Percentiles rank a stretch among this genome's conserved stretches.
These are phyloP conservation scores for Cercophora newfieldiana DNA, from an alignment of 495 filamentous ascomycete genomes.

Conservation along the genomic window DNA sequence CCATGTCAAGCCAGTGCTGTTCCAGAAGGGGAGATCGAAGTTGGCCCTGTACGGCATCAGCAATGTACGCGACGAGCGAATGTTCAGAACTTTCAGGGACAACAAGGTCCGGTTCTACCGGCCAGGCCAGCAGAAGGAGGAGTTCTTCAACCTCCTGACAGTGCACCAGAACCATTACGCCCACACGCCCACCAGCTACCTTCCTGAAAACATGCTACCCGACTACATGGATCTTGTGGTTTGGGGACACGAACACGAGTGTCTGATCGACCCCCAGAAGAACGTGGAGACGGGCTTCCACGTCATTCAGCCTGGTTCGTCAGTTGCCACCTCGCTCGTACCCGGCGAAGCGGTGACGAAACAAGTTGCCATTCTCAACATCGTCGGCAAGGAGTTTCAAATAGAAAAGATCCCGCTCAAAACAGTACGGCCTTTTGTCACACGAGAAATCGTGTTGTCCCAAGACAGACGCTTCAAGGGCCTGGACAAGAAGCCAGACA, in stretches of 20 bases:
- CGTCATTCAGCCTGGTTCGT: slow-evolving; percentile 97
- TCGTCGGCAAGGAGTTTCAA: slow-evolving; percentile 80
- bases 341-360: slow-evolving; percentile 91
- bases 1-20: slow-evolving; percentile 80
- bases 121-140: slow-evolving; percentile 75
- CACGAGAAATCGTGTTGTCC: slow-evolving; percentile 75
- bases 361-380: slow-evolving; percentile 79
- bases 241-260: slow-evolving; percentile 99
- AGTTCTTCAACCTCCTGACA: slow-evolving; percentile 96
- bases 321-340: slow-evolving; percentile 87
- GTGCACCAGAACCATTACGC: slow-evolving; percentile 97
- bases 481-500: slow-evolving; percentile 76
- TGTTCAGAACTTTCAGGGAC: slow-evolving; percentile 91
- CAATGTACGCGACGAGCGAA: slow-evolving; percentile 92
- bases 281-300: slow-evolving; percentile 89
- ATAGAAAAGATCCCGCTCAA: slow-evolving; percentile 82
- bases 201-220: slow-evolving; percentile 92
- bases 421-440: slow-evolving; percentile 87
- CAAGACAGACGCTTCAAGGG: slow-evolving; percentile 75
- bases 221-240: slow-evolving; percentile 88
- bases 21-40: slow-evolving; percentile 94
- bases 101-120: slow-evolving; percentile 92
- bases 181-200: slow-evolving; percentile 83
- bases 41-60: slow-evolving; percentile 93
- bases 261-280: slow-evolving; percentile 75